Evolutionary conservation across 352 stramenopile species (phyloP), one percentile per base, ranked within the genome.

Genomic region (Phytophthora sojae): DNA sequence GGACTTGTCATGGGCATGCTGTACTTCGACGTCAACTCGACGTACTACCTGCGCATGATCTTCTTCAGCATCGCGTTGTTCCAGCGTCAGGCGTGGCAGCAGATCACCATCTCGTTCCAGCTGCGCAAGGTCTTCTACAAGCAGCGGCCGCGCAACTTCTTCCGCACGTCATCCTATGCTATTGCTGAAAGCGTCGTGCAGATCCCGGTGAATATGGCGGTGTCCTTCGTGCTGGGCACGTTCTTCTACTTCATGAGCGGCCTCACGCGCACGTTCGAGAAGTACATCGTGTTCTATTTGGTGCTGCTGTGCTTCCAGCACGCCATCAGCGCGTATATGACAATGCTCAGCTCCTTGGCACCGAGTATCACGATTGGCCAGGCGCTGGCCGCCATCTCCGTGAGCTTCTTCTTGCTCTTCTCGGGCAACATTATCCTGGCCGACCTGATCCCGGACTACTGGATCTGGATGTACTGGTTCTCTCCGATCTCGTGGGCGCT

Each of bases 211-310:
- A 84, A 87, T 74, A 79, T 98, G 64, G 79, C 82, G 0, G 92
- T 90, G 0, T 78, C 77, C 6, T 78, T 88, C 30, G 70, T 88
- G 6, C 32, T 88, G 39, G 77, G 92, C 69, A 83, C 92, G 19
- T 82, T 88, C 67, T 90, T 90, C 71, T 98, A 98, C 76, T 98
- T 93, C 64, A 96, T 97, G 85, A 94, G 93, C 64, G 93, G 93
- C 2, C 67, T 98, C 32, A 85, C 76, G 12, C 61, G 62, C 1
- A 76, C 84, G 44, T 85, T 90, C 42, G 70, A 79, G 42, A 89
- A 88, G 64, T 97, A 88, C 69, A 80, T 97, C 47, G 81, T 93
- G 39, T 97, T 89, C 61, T 76, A 94, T 65, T 56, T 85, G 1
- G 83, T 97, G 51, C 70, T 97, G 14, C 73, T 96, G 25, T 73